These are phyloP conservation scores for Aspergillus amoenus DNA, from an alignment of 2,329 filamentous ascomycete genomes.

Conservation along the genomic window DNA sequence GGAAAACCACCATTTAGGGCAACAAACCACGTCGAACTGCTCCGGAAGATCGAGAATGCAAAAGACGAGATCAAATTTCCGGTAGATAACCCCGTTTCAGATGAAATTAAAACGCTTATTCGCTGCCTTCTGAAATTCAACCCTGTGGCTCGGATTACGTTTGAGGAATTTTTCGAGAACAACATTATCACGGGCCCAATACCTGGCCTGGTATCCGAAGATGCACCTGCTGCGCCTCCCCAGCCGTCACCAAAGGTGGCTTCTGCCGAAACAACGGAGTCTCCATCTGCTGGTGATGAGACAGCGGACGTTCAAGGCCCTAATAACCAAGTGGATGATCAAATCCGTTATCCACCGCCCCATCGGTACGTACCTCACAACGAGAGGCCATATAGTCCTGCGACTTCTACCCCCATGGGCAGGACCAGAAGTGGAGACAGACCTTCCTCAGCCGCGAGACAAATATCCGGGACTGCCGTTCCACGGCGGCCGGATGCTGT, in stretches of 20 bases:
- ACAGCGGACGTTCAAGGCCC: slow-evolving; percentile 23
- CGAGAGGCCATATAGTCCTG: slow-evolving; percentile 29
- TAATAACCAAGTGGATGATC: slow-evolving; percentile 22
- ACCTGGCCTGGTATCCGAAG: slow-evolving; percentile 77
- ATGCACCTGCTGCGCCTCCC: slow-evolving; percentile 49
- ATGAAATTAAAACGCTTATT: slow-evolving; percentile 78
- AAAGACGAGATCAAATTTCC: slow-evolving; percentile 85
- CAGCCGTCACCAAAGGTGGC: slow-evolving; percentile 20
- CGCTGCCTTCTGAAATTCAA: slow-evolving; percentile 79
- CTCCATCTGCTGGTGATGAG: slow-evolving; percentile 17
- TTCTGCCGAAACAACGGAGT: slow-evolving; percentile 14
- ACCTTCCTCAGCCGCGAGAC: slow-evolving; percentile 23
- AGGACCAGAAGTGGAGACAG: slow-evolving; percentile 36
- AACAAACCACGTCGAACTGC: slow-evolving; percentile 88
- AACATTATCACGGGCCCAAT: slow-evolving; percentile 72
- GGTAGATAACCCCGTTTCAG: slow-evolving; percentile 67
- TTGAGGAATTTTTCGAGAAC: slow-evolving; percentile 80
- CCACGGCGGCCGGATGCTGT: slow-evolving; percentile 34
- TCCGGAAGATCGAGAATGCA: slow-evolving; percentile 85
- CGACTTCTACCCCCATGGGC: slow-evolving; percentile 30
- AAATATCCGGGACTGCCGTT: slow-evolving; percentile 24
- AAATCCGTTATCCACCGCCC: slow-evolving; percentile 21
- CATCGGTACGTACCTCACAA: slow-evolving; percentile 41
- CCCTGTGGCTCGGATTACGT: slow-evolving; percentile 80
- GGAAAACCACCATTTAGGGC: slow-evolving; percentile 89